These are phyloP conservation scores for Aaosphaeria pasadenensis DNA, from an alignment of 2,329 filamentous ascomycete genomes.

Conservation along the genomic window DNA sequence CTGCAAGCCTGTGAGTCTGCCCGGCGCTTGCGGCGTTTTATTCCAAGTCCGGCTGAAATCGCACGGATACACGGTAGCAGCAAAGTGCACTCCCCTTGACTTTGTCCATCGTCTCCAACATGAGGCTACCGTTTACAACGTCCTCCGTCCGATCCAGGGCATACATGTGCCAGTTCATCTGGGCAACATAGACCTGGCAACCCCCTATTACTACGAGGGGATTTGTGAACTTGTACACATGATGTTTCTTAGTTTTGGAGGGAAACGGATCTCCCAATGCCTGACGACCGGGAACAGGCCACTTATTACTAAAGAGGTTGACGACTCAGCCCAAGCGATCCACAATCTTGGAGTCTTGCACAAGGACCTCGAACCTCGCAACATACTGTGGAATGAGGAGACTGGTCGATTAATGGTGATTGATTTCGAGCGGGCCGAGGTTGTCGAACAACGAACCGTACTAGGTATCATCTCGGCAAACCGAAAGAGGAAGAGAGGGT, in stretches of 20 bases:
- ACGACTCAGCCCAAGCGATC: constrained; percentile 8
- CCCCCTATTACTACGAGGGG: constrained; percentile 15
- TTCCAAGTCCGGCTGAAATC: constrained; percentile 42
- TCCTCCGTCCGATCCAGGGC: constrained; percentile 16
- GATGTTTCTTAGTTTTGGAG: constrained; percentile 22
- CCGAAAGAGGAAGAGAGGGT: neutral
- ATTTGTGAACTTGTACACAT: constrained; percentile 17
- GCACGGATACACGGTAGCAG: constrained; percentile 45
- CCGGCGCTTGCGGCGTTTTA: constrained; percentile 37
- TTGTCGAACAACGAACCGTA: constrained; percentile 2
- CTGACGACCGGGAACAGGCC: constrained; percentile 6
- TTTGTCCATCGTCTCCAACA: constrained; percentile 12
- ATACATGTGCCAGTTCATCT: constrained; percentile 19
- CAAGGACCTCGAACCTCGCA: constrained; percentile 13
- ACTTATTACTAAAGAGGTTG: constrained; percentile 3
- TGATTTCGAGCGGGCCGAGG: constrained; percentile 18
- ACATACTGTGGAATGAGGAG: constrained; percentile 15
- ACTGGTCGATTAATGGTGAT: constrained; percentile 15
- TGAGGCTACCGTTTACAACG: constrained; percentile 17
- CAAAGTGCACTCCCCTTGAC: constrained; percentile 37
- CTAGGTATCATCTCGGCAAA: neutral
- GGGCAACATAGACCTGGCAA: constrained; percentile 16
- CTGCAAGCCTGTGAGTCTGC: constrained; percentile 20
- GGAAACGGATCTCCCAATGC: constrained; percentile 8
- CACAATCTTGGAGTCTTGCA: constrained; percentile 12